Percentiles rank a stretch among this genome's conserved stretches.
These are phyloP conservation scores for Aspergillus spinulosporus DNA, from an alignment of 2,329 filamentous ascomycete species.

Conservation along the genomic window DNA sequence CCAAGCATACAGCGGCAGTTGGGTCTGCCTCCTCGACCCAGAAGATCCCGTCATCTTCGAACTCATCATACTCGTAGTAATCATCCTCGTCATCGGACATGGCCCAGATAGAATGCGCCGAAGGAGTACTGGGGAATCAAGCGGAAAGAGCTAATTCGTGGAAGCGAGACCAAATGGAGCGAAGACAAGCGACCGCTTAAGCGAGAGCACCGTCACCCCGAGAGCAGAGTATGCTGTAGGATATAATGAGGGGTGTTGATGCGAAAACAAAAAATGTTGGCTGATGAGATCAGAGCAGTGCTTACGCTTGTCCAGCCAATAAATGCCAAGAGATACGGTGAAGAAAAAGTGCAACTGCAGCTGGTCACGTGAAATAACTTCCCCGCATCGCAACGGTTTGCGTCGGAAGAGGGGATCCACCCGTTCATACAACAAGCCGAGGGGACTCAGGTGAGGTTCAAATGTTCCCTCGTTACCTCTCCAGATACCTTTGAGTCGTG, in stretches of 20 bases:
- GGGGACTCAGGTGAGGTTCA: not conserved
- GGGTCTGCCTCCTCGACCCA: constrained; percentile 39
- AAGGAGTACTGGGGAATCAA: not conserved
- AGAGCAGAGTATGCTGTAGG: not conserved
- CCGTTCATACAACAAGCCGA: constrained; percentile 16
- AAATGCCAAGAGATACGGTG: constrained; percentile 1
- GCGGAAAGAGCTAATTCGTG: not conserved
- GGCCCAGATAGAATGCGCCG: not conserved
- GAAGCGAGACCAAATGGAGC: not conserved
- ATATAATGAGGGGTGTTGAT: not conserved
- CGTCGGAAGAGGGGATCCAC: constrained; percentile 15
- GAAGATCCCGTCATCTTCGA: constrained; percentile 37
- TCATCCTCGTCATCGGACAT: constrained; percentile 45
- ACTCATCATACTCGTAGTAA: constrained; percentile 31
- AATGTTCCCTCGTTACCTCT: not conserved
- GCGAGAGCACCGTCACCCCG: constrained; percentile 6
- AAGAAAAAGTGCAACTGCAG: constrained; percentile 10
- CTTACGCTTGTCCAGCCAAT: not conserved
- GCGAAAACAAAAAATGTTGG: not conserved
- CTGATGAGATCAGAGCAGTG: constrained; percentile 13
- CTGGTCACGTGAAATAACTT: constrained; percentile 23
- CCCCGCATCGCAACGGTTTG: constrained; percentile 39
- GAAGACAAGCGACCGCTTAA: not conserved
- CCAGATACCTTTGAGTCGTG: not conserved
- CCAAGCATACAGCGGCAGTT: constrained; percentile 34